A percentile compares a stretch with the other conserved stretches of the same genome.
These are phyloP conservation scores for Bombardia bombarda DNA, from an alignment of 495 filamentous ascomycete species.

Conservation along the genomic window DNA sequence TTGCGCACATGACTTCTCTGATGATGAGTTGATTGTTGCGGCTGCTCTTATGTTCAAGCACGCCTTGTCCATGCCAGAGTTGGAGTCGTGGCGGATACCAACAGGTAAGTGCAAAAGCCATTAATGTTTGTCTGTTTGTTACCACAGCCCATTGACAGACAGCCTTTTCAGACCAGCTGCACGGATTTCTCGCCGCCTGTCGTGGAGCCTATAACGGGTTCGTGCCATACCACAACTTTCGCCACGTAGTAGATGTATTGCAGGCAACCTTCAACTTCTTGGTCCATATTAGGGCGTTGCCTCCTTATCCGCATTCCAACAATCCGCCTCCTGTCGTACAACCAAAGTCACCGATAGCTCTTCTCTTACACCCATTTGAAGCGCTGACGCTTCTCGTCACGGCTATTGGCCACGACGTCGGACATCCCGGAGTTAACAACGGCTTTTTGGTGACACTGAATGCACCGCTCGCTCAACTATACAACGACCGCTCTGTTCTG, in stretches of 20 bases:
- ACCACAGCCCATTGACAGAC: conserved; percentile 20
- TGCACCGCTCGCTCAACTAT: conserved; percentile 90
- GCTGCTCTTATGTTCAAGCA: conserved; percentile 82
- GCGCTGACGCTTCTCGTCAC: conserved; percentile 83
- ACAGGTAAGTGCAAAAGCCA: conserved; percentile 53
- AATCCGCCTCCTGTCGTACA: conserved; percentile 10
- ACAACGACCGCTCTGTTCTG: conserved; percentile 94
- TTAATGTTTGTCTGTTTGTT: neutral
- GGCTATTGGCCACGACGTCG: conserved; percentile 94
- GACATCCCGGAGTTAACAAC: conserved; percentile 97
- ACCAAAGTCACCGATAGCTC: conserved; percentile 57
- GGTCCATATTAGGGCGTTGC: conserved; percentile 70
- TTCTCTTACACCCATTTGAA: conserved; percentile 73
- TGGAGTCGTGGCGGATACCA: conserved; percentile 70
- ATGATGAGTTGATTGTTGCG: conserved; percentile 78
- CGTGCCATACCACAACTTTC: conserved; percentile 98
- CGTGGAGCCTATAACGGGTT: conserved; percentile 86
- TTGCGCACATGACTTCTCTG: conserved; percentile 76
- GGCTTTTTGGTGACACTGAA: conserved; percentile 89
- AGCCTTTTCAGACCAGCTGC: conserved; percentile 49
- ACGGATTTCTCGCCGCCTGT: conserved; percentile 73
- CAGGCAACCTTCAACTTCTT: conserved; percentile 91
- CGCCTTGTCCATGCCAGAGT: conserved; percentile 71
- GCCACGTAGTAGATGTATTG: conserved; percentile 91
- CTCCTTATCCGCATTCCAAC: conserved; percentile 46